A percentile compares a stretch with the other conserved stretches of the same genome.
These are phyloP conservation scores for Leccinum subfulvum DNA, from an alignment of 1,284 basidiomycete species.

Conservation along the genomic window DNA sequence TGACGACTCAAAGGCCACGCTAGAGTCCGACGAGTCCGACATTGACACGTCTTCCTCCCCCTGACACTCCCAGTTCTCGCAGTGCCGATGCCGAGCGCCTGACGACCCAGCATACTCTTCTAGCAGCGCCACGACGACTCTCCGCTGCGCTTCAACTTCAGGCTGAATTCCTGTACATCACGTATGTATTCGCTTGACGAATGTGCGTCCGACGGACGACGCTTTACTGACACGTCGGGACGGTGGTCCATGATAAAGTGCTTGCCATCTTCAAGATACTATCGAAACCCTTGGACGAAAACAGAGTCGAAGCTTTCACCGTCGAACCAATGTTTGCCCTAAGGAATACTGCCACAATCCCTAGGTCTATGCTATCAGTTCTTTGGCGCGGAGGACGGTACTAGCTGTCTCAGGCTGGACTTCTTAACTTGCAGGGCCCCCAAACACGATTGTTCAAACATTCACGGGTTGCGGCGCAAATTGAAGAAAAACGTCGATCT, in stretches of 20 bases:
- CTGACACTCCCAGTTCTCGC: too few relatives aligned
- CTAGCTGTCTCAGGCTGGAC: neutral
- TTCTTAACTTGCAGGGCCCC: neutral
- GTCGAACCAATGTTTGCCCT: neutral
- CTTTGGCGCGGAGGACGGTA: neutral
- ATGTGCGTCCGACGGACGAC: neutral
- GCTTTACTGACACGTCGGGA: neutral
- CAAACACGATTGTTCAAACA: neutral
- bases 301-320: neutral
- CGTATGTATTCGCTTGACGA: too few relatives aligned
- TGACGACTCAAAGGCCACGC: too few relatives aligned
- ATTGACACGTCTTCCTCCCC: too few relatives aligned
- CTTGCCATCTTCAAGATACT: neutral
- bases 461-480: neutral
- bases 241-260: too few relatives aligned
- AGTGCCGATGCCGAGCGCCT: too few relatives aligned
- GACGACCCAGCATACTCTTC: too few relatives aligned
- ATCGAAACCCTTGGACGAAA: neutral
- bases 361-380: neutral
- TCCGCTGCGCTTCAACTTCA: too few relatives aligned
- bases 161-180: too few relatives aligned
- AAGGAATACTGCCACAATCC: neutral
- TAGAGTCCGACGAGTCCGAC: too few relatives aligned
- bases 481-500: neutral
- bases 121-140: too few relatives aligned